phyloP scores from a whole-genome alignment of 768 basidiomycete genomes.

The Pulveroboletus ravenelii region DNA sequence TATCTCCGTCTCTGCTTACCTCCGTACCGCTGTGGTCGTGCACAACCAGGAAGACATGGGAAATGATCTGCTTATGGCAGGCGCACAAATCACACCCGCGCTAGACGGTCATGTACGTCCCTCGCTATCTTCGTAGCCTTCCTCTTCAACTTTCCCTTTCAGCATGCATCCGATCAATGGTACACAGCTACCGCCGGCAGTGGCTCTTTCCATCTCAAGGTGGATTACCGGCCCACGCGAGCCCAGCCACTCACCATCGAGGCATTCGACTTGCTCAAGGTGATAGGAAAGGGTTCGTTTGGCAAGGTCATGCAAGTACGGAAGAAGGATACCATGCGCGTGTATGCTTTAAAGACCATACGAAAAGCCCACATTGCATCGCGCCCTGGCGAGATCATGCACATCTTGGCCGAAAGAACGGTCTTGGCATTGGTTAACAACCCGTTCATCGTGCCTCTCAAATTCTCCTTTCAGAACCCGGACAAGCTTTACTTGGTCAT shows the following conservation, averaged over 20 bases:
- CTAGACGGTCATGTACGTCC: slow-evolving; percentile 68
- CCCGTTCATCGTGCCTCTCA: slow-evolving; percentile 98
- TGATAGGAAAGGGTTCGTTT: slow-evolving; percentile 96
- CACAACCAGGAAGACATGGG: slow-evolving; percentile 92
- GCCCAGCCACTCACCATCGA: slow-evolving; percentile 90
- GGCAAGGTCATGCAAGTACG: slow-evolving; percentile 99
- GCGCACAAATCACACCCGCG: slow-evolving; percentile 82
- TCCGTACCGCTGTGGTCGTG: slow-evolving; percentile 72
- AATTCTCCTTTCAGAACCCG: slow-evolving; percentile 97
- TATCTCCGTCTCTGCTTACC: slow-evolving; percentile 86
- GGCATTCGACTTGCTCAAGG: slow-evolving; percentile 93
- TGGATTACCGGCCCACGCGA: slow-evolving; percentile 86
- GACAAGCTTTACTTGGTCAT: slow-evolving; percentile 97
- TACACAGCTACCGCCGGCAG: slow-evolving; percentile 76
- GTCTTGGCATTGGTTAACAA: slow-evolving; percentile 97
- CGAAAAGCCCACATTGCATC: slow-evolving; percentile 97
- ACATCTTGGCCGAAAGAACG: slow-evolving; percentile 95
- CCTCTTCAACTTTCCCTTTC: slow-evolving; percentile 4
- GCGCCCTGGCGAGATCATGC: slow-evolving; percentile 94
- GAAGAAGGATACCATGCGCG: slow-evolving; percentile 96
- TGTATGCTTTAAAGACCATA: slow-evolving; percentile 98
- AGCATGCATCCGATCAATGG: slow-evolving; percentile 91
- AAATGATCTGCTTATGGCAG: slow-evolving; percentile 91
- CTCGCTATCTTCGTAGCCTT: neutral
- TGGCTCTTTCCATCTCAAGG: slow-evolving; percentile 93